Evolutionary conservation across 2,329 filamentous ascomycete genomes (phyloP).

Genomic region (Cladorrhinum sp.): DNA sequence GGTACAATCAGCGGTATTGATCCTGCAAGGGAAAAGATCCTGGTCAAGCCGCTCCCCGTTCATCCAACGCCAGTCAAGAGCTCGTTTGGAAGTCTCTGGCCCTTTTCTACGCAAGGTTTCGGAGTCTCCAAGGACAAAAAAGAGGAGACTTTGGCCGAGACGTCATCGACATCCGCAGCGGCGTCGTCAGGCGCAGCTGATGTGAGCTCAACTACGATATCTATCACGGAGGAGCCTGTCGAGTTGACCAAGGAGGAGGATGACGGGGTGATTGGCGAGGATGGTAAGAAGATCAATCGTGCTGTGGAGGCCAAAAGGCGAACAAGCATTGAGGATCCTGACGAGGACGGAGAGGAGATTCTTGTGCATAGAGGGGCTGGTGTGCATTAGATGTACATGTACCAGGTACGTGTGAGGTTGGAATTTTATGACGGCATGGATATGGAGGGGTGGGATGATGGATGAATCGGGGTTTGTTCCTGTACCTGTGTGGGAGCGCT

Average conservation of each 20-base stretch:
- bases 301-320: constrained; percentile 52
- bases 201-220: constrained; percentile 26
- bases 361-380: constrained; percentile 20
- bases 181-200: constrained; percentile 23
- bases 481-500: not conserved
- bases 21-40: constrained; percentile 38
- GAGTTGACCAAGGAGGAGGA: constrained; percentile 22
- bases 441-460: not conserved
- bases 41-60: constrained; percentile 54
- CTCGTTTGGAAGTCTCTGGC: constrained; percentile 54
- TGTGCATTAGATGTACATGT: constrained; percentile 4
- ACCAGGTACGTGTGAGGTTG: not conserved
- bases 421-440: not conserved
- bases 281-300: constrained; percentile 42
- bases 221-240: constrained; percentile 32
- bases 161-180: constrained; percentile 29
- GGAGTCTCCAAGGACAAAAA: constrained; percentile 34
- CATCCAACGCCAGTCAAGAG: constrained; percentile 37
- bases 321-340: constrained; percentile 59
- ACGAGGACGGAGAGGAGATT: constrained; percentile 42
- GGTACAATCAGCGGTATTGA: constrained; percentile 28
- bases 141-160: constrained; percentile 31
- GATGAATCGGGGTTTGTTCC: not conserved
- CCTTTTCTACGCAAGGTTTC: constrained; percentile 47
- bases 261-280: constrained; percentile 34